Percentiles rank a stretch among this genome's conserved stretches.
phyloP scores from a whole-genome alignment of 1,139 yeast genomes.

The Debaryomyces subglobosus region DNA sequence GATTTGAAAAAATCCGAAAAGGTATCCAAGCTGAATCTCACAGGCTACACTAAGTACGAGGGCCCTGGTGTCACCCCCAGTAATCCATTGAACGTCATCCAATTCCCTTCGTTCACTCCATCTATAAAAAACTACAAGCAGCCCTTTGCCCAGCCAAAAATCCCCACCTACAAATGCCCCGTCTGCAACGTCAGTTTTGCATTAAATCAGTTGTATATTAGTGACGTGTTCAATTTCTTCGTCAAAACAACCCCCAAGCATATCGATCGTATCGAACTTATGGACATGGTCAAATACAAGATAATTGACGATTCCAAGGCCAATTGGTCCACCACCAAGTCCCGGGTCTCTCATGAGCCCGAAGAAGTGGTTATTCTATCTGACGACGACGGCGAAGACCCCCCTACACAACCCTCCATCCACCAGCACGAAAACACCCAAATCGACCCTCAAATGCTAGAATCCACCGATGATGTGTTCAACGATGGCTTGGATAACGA shows the following conservation, averaged over 20 bases:
- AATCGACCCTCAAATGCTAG: background rate
- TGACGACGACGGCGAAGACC: slow-evolving; percentile 28
- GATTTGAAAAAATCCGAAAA: slow-evolving; percentile 25
- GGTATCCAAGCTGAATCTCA: background rate
- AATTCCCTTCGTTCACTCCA: slow-evolving; percentile 12
- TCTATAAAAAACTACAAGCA: slow-evolving; percentile 5
- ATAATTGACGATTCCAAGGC: slow-evolving; percentile 31
- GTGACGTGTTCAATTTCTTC: slow-evolving; percentile 47
- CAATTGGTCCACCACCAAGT: slow-evolving; percentile 6
- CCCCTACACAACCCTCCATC: background rate
- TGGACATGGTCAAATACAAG: slow-evolving; percentile 39
- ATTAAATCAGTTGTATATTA: slow-evolving; percentile 39
- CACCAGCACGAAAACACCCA: background rate
- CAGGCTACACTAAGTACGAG: background rate
- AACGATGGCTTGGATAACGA: slow-evolving; percentile 29
- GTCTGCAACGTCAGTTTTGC: slow-evolving; percentile 42
- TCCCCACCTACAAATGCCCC: slow-evolving; percentile 43
- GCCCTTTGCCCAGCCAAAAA: slow-evolving; percentile 13
- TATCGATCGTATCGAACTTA: slow-evolving; percentile 39
- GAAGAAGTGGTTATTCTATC: slow-evolving; percentile 34
- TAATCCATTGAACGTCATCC: slow-evolving; percentile 15
- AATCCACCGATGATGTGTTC: slow-evolving; percentile 18
- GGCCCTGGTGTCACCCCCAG: slow-evolving; percentile 7
- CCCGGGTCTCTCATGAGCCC: slow-evolving; percentile 10
- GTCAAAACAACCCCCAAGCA: slow-evolving; percentile 42